Conservation (phyloP, 2,329 filamentous ascomycete genomes). For the Alternaria arborescens region DNA sequence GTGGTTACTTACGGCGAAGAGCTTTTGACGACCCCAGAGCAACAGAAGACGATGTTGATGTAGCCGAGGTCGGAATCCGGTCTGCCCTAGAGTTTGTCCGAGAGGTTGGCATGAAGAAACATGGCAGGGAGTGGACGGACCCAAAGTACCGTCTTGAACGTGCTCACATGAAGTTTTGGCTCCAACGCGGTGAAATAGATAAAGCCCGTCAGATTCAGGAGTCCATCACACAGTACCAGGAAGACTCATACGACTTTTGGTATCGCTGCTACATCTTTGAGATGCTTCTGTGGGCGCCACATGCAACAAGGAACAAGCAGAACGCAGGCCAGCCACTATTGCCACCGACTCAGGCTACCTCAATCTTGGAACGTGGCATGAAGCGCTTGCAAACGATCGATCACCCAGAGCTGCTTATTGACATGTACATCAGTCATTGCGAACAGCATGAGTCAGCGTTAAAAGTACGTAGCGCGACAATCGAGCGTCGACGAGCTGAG, state of each 20-base stretch:
- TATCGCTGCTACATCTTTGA: constrained; percentile 92
- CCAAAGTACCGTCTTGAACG: constrained; percentile 87
- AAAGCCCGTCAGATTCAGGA: constrained; percentile 82
- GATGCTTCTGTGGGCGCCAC: constrained; percentile 73
- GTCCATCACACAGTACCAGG: constrained; percentile 72
- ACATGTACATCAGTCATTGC: constrained; percentile 80
- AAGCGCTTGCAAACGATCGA: constrained; percentile 69
- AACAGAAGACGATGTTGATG: constrained; percentile 79
- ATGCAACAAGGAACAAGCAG: constrained; percentile 60
- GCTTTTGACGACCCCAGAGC: constrained; percentile 77
- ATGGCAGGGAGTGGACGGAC: constrained; percentile 80
- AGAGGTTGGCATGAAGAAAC: constrained; percentile 77
- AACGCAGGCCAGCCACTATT: constrained; percentile 60
- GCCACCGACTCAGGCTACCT: constrained; percentile 76
- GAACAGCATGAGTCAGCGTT: constrained; percentile 87
- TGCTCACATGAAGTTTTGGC: constrained; percentile 90
- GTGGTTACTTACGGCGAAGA: constrained; percentile 86
- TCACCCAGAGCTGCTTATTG: constrained; percentile 78
- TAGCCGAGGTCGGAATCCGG: constrained; percentile 87
- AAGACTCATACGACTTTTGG: constrained; percentile 92
- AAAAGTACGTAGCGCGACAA: constrained; percentile 75
- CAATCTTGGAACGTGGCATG: constrained; percentile 76
- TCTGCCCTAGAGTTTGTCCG: constrained; percentile 87
- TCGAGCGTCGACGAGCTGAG: constrained; percentile 73
- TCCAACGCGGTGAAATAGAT: constrained; percentile 79